Percentiles rank a stretch among this genome's conserved stretches.
Conservation (phyloP, 495 filamentous ascomycete genomes). For the Hypoxylon rickii region DNA sequence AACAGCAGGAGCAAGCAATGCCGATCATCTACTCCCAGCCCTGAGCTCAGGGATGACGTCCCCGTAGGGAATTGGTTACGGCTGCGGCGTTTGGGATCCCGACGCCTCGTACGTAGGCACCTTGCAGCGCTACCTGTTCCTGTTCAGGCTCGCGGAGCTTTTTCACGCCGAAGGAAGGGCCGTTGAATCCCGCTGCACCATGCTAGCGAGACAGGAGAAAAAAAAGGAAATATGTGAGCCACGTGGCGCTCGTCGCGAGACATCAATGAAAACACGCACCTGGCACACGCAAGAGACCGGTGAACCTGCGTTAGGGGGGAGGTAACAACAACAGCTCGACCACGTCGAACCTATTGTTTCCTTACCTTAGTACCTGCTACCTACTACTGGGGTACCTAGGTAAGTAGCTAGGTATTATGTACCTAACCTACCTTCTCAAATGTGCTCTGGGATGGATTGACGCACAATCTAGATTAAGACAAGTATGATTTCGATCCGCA, state of each 20-base stretch:
- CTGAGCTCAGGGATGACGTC: conserved; percentile 1
- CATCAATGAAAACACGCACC: conserved; percentile 7
- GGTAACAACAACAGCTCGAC: too few relatives aligned
- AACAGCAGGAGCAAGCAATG: too few relatives aligned
- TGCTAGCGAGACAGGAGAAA: not conserved
- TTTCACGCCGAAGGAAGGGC: conserved; percentile 8
- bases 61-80: too few relatives aligned
- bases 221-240: conserved; percentile 6
- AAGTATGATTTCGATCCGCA: conserved; percentile 30
- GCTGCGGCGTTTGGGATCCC: conserved; percentile 23
- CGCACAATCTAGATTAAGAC: conserved; percentile 18
- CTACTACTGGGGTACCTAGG: too few relatives aligned
- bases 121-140: not conserved
- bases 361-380: too few relatives aligned
- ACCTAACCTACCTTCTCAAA: too few relatives aligned
- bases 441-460: too few relatives aligned
- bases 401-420: too few relatives aligned
- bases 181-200: conserved; percentile 11
- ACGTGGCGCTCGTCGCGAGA: conserved; percentile 22
- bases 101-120: conserved; percentile 26
- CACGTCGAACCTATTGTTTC: too few relatives aligned
- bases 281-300: too few relatives aligned
- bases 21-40: conserved; percentile 7
- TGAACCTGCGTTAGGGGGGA: too few relatives aligned
- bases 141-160: conserved; percentile 1